These are phyloP conservation scores for Daedaleopsis nitida DNA, from an alignment of 768 basidiomycete species.

Conservation along the genomic window DNA sequence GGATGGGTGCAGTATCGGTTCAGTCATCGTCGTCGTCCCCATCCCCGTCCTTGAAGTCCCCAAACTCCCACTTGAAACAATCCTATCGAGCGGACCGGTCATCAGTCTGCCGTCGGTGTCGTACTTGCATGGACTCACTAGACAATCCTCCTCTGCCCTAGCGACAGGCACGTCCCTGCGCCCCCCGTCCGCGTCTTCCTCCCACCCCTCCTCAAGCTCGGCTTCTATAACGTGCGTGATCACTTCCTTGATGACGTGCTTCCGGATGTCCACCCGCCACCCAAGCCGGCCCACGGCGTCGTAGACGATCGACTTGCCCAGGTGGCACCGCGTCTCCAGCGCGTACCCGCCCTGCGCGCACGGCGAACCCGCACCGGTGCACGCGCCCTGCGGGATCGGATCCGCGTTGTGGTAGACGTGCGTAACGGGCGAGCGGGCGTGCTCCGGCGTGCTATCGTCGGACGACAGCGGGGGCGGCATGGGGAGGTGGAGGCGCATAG, in stretches of 20 bases:
- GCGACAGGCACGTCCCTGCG: constrained; percentile 55
- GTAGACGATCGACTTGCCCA: constrained; percentile 64
- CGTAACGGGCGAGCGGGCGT: constrained; percentile 31
- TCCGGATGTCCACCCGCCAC: constrained; percentile 60
- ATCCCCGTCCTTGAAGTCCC: constrained; percentile 40
- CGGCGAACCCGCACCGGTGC: constrained; percentile 49
- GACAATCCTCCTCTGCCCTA: constrained; percentile 64
- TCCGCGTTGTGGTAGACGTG: constrained; percentile 70
- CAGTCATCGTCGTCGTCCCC: constrained; percentile 16
- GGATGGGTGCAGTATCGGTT: background rate
- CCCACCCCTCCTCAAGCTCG: constrained; percentile 45
- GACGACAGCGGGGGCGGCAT: constrained; percentile 40
- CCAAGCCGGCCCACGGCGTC: constrained; percentile 65
- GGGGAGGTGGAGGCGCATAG: constrained; percentile 63
- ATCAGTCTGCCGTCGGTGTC: background rate
- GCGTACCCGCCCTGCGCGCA: constrained; percentile 72
- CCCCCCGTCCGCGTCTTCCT: constrained; percentile 37
- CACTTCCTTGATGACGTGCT: constrained; percentile 56
- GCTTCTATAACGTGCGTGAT: constrained; percentile 55
- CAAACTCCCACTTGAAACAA: constrained; percentile 79
- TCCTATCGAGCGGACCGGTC: constrained; percentile 44
- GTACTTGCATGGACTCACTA: constrained; percentile 40
- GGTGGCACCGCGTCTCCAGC: constrained; percentile 61
- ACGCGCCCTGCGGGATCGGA: constrained; percentile 64
- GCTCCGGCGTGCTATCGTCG: background rate